A percentile compares a stretch with the other conserved stretches of the same genome.
phyloP scores from a whole-genome alignment of 2,329 filamentous ascomycete species.

The Fusarium torreyae region DNA sequence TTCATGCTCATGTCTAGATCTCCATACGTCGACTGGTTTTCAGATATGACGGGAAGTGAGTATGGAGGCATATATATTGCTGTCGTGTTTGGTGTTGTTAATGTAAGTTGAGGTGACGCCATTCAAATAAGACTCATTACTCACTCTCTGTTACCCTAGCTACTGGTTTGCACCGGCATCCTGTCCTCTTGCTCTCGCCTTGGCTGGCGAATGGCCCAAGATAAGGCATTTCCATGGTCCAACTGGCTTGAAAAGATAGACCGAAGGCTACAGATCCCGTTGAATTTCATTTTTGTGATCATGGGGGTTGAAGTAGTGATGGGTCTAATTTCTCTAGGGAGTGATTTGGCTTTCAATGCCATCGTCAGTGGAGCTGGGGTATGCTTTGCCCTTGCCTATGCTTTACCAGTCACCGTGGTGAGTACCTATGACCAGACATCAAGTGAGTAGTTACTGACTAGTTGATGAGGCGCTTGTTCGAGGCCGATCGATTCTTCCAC shows the following conservation, averaged over 20 bases:
- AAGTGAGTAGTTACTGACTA: background rate
- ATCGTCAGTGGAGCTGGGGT: constrained; percentile 20
- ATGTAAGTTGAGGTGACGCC: background rate
- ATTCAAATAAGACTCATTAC: accelerated
- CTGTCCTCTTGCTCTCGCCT: constrained; percentile 24
- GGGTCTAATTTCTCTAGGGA: constrained; percentile 20
- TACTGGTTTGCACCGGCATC: constrained; percentile 18
- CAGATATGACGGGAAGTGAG: background rate
- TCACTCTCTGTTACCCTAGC: background rate
- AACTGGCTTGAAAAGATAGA: constrained; percentile 9
- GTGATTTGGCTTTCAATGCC: constrained; percentile 24
- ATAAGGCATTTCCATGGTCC: constrained; percentile 28
- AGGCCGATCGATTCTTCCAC: constrained; percentile 12
- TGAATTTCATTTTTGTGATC: constrained; percentile 20
- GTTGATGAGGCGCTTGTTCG: background rate
- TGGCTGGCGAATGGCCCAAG: constrained; percentile 28
- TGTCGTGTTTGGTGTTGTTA: constrained; percentile 12
- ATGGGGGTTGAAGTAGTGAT: constrained; percentile 13
- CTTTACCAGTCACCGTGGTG: constrained; percentile 16
- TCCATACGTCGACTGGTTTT: constrained; percentile 26
- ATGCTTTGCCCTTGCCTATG: constrained; percentile 15
- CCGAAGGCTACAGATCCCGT: background rate
- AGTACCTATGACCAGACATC: accelerated
- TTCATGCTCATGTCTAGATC: background rate
- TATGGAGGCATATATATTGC: constrained; percentile 20